phyloP scores from a whole-genome alignment of 1,139 yeast species.

The Eremothecium coryli region DNA sequence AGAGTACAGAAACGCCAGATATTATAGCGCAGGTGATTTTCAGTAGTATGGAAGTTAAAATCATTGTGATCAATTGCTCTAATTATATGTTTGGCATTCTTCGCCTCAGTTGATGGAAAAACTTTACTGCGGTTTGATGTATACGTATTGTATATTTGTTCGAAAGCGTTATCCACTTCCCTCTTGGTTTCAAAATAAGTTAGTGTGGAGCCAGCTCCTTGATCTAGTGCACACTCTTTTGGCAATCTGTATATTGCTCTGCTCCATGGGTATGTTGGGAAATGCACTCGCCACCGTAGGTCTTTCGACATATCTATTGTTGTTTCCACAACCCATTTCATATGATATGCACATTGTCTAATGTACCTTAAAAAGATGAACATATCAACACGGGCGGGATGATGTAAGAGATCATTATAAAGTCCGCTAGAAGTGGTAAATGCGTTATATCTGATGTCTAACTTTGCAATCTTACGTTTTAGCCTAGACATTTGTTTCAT shows the following conservation, averaged over 20 bases:
- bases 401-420: conserved; percentile 29
- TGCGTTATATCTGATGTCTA: conserved; percentile 31
- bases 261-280: conserved; percentile 35
- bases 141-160: conserved; percentile 35
- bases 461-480: conserved; percentile 23
- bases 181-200: conserved; percentile 36
- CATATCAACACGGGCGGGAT: conserved; percentile 30
- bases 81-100: conserved; percentile 14
- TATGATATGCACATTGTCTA: conserved; percentile 32
- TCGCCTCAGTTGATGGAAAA: conserved; percentile 9
- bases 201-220: conserved; percentile 39
- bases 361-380: conserved; percentile 33
- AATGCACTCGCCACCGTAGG: conserved; percentile 29
- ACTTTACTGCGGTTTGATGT: conserved; percentile 31
- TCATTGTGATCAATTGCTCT: conserved; percentile 35
- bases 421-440: conserved; percentile 32
- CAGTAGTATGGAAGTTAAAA: conserved; percentile 33
- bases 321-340: conserved; percentile 21
- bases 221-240: conserved; percentile 37
- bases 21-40: conserved; percentile 29
- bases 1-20: conserved; percentile 33
- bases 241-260: conserved; percentile 37
- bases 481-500: conserved; percentile 14
- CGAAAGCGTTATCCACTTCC: conserved; percentile 43
- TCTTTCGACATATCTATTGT: conserved; percentile 16